Evolutionary conservation across 164 flowering plant species (phyloP), one percentile per base, ranked within the genome.

Genomic region (Warburgia ugandensis): DNA sequence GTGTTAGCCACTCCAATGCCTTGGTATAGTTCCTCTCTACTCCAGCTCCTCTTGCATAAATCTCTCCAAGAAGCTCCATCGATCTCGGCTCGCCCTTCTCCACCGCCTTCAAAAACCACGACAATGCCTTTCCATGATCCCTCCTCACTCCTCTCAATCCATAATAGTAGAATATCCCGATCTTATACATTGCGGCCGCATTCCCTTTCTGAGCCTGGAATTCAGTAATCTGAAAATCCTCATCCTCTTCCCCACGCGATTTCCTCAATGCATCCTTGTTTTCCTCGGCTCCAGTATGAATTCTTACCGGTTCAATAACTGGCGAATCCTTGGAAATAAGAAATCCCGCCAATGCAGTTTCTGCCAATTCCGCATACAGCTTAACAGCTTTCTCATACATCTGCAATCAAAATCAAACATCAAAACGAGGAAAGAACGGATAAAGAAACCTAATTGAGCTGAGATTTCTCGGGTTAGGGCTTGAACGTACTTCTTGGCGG

Each of bases 1-100:
- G 84, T 1, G 63, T 79, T 7, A 94, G 78, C 88, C 96, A 94
- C 58, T 81, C 85, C 26, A 84, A 63, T 6, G 99, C 97, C 66
- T 82, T 82, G 1, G 86, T 81, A 62, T 83, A 84, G 41, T 94
- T 84, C 66, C 84, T 81, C 69, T 89, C 94, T 39, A 86, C 96
- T 16, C 96, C 97, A 58, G 86, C 87, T 28, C 99, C 99, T 59
- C 92, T 78, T 0, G 94, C 96, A 73, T 78, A 94, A n/a, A 94
- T 84, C 71, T 94, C 97, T 17, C 97, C 99, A 43, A 94, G 83
- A 60, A 94, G 80, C 55, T 94, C 97, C 99, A 94, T 86, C 5
- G 99, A 84, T 62, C 79, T 70, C 1, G 90, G 81, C 59, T 94
- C 96, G 29, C 94, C 96, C 68, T 76, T 94, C 59, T 89, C 97